Evolutionary conservation across 352 stramenopile species (phyloP), one percentile per base, ranked within the genome.

Genomic region (Pythium phragmitis): DNA sequence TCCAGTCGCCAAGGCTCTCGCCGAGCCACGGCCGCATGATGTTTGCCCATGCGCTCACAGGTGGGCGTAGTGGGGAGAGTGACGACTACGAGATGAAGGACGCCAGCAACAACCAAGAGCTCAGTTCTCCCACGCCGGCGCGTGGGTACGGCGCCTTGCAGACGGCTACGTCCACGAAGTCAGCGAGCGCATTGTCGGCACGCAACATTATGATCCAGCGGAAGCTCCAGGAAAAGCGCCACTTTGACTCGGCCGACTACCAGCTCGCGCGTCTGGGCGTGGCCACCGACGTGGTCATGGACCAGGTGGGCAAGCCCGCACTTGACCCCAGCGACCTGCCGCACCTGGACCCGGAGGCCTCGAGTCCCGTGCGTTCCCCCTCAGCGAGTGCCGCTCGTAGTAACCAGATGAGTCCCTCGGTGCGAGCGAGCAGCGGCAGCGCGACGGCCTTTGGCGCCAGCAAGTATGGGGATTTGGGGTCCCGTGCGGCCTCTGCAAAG

Each of bases 161-260:
- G 34, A 16, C 46, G 3, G 19, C 45, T 4, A 46, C 39, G 13
- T 19, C 30, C 21, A 52, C 33, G 69, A 64, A 64, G 8, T 58
- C 73, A 2, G 34, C 42, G 0, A 79, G 67, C 47, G 76, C 79
- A 0, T 50, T 73, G 34, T 79, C 82, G 5, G 83, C 72, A 14
- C 73, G 83, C 36, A 89, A 88, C 59, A 79, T 89, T 16, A 59
- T 94, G 39, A 79, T 94, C 28, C 82, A 88, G 60, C 80, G 77
- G 42, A 91, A 91, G 46, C 61, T 94, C 39, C 76, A 82, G 36
- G 82, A 82, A 67, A 87, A 90, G 56, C 69, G 74, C 49, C 71
- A 82, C 28, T 91, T 92, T 50, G 81, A 92, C 68, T 92, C 83
- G 61, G 83, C 80, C 8, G 85, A 94, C 59, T 92, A 89, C 62